Conservation (phyloP, 768 basidiomycete species). For the Termitomyces titanicus region DNA sequence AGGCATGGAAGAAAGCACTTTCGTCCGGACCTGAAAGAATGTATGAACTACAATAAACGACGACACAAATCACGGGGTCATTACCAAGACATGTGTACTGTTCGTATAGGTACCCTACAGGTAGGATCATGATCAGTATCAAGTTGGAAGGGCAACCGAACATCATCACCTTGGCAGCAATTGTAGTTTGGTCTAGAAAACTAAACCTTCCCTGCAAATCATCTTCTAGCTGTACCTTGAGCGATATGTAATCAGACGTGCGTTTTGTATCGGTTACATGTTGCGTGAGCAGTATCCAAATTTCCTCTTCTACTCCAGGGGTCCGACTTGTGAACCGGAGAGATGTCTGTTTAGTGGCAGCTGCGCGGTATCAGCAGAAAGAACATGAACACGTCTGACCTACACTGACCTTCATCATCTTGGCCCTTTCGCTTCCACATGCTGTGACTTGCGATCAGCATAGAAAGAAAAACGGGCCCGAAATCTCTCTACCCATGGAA, state of each 20-base stretch:
- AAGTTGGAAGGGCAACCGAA: background rate
- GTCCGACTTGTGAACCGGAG: constrained; percentile 28
- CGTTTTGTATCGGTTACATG: constrained; percentile 64
- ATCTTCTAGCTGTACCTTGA: constrained; percentile 52
- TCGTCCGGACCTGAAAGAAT: background rate
- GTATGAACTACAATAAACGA: background rate
- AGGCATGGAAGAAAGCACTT: background rate
- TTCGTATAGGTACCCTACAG: constrained; percentile 49
- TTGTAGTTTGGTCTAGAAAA: constrained; percentile 23
- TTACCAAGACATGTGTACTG: constrained; percentile 45
- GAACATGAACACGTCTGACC: background rate
- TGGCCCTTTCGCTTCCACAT: constrained; percentile 38
- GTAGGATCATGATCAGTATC: background rate
- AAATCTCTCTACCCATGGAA: constrained; percentile 64
- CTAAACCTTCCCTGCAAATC: constrained; percentile 22
- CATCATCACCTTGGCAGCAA: constrained; percentile 35
- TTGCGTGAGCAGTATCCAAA: constrained; percentile 81
- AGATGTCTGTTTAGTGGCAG: constrained; percentile 32
- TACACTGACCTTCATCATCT: constrained; percentile 21
- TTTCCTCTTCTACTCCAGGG: constrained; percentile 35
- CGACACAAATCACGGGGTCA: background rate
- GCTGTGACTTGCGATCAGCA: constrained; percentile 28
- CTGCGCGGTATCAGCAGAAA: constrained; percentile 17
- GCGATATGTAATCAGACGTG: constrained; percentile 63
- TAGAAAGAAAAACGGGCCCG: background rate